A percentile compares a stretch with the other conserved stretches of the same genome.
phyloP scores from a whole-genome alignment of 2,329 filamentous ascomycete genomes.

The Metarhizium guizhouense region DNA sequence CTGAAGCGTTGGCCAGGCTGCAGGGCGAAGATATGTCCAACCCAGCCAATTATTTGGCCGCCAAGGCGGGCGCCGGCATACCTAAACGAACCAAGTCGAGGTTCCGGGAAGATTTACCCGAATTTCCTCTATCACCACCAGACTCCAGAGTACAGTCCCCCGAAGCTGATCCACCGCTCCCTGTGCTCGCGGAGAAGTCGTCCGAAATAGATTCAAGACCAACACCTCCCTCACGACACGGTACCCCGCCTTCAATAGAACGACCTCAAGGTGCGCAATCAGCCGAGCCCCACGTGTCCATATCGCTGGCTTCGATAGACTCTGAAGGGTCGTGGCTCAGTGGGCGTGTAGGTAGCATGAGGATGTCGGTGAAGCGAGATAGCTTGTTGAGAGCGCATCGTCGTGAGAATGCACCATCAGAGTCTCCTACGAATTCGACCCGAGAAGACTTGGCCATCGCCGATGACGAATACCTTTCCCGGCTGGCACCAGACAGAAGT shows the following conservation, averaged over 20 bases:
- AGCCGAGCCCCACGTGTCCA: slow-evolving; percentile 59
- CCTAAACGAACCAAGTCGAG: slow-evolving; percentile 80
- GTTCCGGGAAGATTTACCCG: slow-evolving; percentile 86
- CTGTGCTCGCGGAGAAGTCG: slow-evolving; percentile 19
- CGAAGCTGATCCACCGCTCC: slow-evolving; percentile 44
- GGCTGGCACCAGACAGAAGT: slow-evolving; percentile 22
- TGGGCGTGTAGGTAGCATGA: slow-evolving; percentile 50
- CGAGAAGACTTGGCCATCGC: slow-evolving; percentile 55
- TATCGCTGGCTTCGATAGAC: slow-evolving; percentile 88
- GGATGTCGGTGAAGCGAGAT: slow-evolving; percentile 36
- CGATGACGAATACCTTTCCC: slow-evolving; percentile 68
- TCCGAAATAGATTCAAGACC: slow-evolving; percentile 16
- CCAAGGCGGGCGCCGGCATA: slow-evolving; percentile 32
- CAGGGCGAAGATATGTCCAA: slow-evolving; percentile 22
- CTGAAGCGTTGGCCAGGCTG: slow-evolving; percentile 24
- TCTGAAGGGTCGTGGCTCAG: slow-evolving; percentile 96
- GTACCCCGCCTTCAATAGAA: slow-evolving; percentile 36
- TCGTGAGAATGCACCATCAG: slow-evolving; percentile 22
- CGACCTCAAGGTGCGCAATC: slow-evolving; percentile 29
- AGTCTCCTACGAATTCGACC: slow-evolving; percentile 30
- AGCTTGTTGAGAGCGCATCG: slow-evolving; percentile 25
- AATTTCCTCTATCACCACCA: slow-evolving; percentile 76
- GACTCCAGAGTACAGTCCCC: slow-evolving; percentile 75
- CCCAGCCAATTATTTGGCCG: slow-evolving; percentile 18
- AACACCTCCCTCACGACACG: slow-evolving; percentile 27